A percentile compares a stretch with the other conserved stretches of the same genome.
Conservation (phyloP, 805 yeast genomes). For the Tetrapisispora fleetii region DNA sequence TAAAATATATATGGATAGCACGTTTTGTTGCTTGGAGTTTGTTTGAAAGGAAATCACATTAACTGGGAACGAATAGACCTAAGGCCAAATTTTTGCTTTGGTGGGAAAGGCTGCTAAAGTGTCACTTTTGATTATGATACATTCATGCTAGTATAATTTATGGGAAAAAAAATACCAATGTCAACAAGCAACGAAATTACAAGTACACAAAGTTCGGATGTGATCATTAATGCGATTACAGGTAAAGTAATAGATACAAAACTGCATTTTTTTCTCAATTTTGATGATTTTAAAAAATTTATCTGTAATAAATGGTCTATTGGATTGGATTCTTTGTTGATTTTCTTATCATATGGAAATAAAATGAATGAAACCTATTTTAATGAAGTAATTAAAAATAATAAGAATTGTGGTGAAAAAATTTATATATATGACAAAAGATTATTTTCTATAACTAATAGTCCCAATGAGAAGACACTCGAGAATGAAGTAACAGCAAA, state of each 20-base stretch:
- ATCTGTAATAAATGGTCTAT: slow-evolving; percentile 35
- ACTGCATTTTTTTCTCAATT: slow-evolving; percentile 31
- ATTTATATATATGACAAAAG: slow-evolving; percentile 57
- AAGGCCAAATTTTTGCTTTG: no score
- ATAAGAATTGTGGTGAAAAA: slow-evolving; percentile 25
- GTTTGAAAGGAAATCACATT: no score
- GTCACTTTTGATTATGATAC: not conserved
- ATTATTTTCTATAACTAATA: slow-evolving; percentile 34
- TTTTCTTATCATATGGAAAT: slow-evolving; percentile 57
- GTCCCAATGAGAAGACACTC: slow-evolving; percentile 7
- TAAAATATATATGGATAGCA: no score
- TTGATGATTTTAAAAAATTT: slow-evolving; percentile 36
- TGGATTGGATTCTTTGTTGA: slow-evolving; percentile 34
- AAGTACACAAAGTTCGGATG: not conserved
- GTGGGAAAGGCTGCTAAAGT: not conserved
- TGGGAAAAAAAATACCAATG: not conserved
- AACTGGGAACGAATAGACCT: no score
- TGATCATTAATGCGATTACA: slow-evolving; percentile 35
- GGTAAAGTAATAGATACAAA: slow-evolving; percentile 33
- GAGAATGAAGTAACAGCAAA: not conserved
- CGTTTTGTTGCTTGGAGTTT: no score
- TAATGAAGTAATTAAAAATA: not conserved
- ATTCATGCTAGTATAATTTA: not conserved
- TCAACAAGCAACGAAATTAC: not conserved
- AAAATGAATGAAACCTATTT: slow-evolving; percentile 34